These are phyloP conservation scores for Penicillium brasilianum DNA, from an alignment of 2,329 filamentous ascomycete genomes.

Conservation along the genomic window DNA sequence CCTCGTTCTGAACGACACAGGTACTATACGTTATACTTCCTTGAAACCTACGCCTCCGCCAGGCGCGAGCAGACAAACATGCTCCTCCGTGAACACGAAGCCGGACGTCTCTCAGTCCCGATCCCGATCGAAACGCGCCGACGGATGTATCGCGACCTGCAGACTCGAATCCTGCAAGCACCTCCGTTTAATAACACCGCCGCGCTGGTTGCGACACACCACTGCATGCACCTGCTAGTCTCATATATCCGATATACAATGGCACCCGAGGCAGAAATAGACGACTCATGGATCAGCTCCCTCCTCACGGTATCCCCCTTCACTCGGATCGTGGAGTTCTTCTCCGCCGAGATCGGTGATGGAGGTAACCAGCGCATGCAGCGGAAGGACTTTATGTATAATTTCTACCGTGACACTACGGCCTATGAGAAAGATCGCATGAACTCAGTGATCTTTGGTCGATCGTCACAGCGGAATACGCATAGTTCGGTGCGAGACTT, in stretches of 20 bases:
- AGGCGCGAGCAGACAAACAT: constrained; percentile 44
- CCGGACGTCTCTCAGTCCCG: constrained; percentile 45
- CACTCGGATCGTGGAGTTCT: constrained; percentile 47
- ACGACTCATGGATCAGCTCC: constrained; percentile 49
- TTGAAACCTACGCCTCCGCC: constrained; percentile 47
- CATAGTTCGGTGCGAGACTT: constrained; percentile 44
- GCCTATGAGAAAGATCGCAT: constrained; percentile 45
- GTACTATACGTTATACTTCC: constrained; percentile 49
- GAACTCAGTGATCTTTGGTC: constrained; percentile 45
- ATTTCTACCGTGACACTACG: constrained; percentile 48
- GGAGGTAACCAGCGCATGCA: constrained; percentile 47
- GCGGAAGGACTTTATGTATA: constrained; percentile 51
- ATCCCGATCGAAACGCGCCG: constrained; percentile 41
- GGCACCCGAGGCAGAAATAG: constrained; percentile 38
- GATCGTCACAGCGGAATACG: constrained; percentile 34
- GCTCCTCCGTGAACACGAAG: constrained; percentile 46
- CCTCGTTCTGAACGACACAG: constrained; percentile 29
- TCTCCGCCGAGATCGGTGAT: constrained; percentile 51
- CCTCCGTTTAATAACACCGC: constrained; percentile 48
- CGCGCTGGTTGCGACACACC: constrained; percentile 48
- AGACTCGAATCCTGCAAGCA: constrained; percentile 44
- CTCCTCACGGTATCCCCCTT: constrained; percentile 48
- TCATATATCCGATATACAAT: constrained; percentile 47
- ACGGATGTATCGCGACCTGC: constrained; percentile 44
- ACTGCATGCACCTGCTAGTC: constrained; percentile 48